Base-by-base conservation (phyloP, 176 grass and related monocot genomes). In the Aegilops longissima region DNA sequence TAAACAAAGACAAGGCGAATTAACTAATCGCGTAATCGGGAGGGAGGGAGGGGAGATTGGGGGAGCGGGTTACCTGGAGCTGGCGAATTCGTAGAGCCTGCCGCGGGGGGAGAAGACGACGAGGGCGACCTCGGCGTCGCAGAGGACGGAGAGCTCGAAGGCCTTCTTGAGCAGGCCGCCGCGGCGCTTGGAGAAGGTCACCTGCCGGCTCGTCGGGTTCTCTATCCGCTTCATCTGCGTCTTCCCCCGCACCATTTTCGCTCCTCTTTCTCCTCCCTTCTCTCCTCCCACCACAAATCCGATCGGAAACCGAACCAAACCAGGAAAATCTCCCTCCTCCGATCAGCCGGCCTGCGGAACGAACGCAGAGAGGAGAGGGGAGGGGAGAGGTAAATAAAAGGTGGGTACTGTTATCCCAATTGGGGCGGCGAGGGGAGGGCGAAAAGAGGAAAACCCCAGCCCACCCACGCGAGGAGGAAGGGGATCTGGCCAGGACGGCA, bases 121-220 rank as follows among this genome's bases (percentile, higher is more conserved):
- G 75, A 96, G 84, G 5, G 92, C 90, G 64, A 98, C 92, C 92
- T 98, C 96, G 86, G 93, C 92, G 59, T 91, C 93, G 92, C 96
- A 98, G 58, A 98, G 91, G 39, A 96, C 82, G 82, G 93, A 89
- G 81, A 98, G 93, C 88, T 98, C 96, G 84, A 84, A 90, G 44
- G 96, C 96, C 90, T 98, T 98, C 90, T 98, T 98, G 33, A 98
- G 88, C 49, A 98, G 81, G 5, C 96, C 93, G 63, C 84, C 94
- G 67, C 94, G 86, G 76, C 96, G 93, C 85, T 98, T 98, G 67
- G 93, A 94, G 88, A 98, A 98, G 82, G 96, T 96, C 9, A 98
- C 96, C 90, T 96, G 96, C 23, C 96, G 78, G 77, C 81, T 91
- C 18, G 93, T 90, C 3, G 81, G 36, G 76, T 94, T 96, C 88